phyloP scores from a whole-genome alignment of 148 eudicot genomes.

The Diospyros lotus region DNA sequence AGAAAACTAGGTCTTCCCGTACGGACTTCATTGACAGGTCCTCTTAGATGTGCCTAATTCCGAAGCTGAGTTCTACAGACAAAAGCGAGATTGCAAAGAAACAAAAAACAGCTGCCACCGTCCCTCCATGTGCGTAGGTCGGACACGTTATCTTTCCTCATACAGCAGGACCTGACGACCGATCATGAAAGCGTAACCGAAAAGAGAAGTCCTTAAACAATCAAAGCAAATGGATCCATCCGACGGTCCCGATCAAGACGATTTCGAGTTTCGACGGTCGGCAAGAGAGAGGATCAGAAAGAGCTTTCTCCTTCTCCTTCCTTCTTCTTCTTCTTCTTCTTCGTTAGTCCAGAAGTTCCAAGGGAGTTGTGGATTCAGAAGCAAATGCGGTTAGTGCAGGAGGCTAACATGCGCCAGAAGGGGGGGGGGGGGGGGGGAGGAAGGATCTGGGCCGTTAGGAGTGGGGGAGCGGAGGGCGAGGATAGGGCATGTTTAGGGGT shows the following conservation, averaged over 20 bases:
- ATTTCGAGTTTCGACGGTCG: neutral
- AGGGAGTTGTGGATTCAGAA: neutral
- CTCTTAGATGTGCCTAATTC: no score
- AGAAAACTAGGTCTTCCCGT: slow-evolving; percentile 15
- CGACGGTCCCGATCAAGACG: neutral
- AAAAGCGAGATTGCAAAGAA: neutral
- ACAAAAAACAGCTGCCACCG: neutral
- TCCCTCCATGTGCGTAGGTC: neutral
- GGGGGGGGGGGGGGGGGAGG: slow-evolving; percentile 1
- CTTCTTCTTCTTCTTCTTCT: neutral
- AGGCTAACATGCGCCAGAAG: slow-evolving; percentile 21
- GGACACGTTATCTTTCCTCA: slow-evolving; percentile 1
- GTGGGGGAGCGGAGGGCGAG: neutral
- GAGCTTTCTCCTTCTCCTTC: neutral
- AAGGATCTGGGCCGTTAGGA: slow-evolving; percentile 8
- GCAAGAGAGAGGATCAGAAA: neutral
- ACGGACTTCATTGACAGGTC: slow-evolving; percentile 13
- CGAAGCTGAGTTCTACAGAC: neutral
- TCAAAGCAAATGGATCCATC: neutral
- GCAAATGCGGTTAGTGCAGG: neutral
- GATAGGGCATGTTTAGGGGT: neutral
- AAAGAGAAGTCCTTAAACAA: neutral
- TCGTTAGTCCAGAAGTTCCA: no score
- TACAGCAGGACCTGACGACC: neutral
- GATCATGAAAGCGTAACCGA: neutral